These are phyloP conservation scores for Leptographium flavum DNA, from an alignment of 2,329 filamentous ascomycete genomes.

Conservation along the genomic window DNA sequence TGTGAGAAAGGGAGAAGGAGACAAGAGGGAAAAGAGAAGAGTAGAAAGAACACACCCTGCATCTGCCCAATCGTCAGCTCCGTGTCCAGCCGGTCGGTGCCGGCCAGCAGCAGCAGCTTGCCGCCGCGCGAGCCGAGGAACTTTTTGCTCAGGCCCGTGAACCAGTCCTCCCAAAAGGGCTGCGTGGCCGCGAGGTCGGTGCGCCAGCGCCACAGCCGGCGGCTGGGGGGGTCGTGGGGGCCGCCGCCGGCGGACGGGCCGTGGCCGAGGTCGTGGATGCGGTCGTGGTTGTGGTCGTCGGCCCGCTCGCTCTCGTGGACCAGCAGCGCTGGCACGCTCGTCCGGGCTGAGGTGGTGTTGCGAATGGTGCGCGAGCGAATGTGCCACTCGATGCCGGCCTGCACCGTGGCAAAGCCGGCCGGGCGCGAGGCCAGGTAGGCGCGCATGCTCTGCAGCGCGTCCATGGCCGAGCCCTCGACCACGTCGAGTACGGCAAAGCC, in stretches of 20 bases:
- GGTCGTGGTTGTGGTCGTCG: no score
- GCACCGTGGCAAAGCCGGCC: conserved; percentile 58
- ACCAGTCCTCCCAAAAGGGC: conserved; percentile 92
- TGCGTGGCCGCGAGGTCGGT: conserved; percentile 75
- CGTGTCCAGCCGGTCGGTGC: conserved; percentile 80
- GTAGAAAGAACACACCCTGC: conserved; percentile 50
- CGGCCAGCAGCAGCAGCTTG: conserved; percentile 73
- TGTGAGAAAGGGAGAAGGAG: background rate
- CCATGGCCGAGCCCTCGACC: conserved; percentile 90
- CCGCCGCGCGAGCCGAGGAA: conserved; percentile 72
- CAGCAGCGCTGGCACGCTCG: conserved; percentile 73
- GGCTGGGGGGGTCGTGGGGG: background rate
- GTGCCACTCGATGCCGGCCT: conserved; percentile 87
- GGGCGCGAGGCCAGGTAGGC: conserved; percentile 77
- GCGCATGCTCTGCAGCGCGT: conserved; percentile 88
- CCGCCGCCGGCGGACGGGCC: no score
- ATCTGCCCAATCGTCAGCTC: conserved; percentile 93
- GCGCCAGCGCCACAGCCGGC: conserved; percentile 61
- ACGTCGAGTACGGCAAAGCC: conserved; percentile 89
- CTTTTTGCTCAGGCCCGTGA: conserved; percentile 72
- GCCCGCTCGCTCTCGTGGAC: conserved; percentile 24
- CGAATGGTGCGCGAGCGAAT: conserved; percentile 76
- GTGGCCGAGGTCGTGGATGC: no score
- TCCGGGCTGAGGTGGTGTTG: conserved; percentile 68
- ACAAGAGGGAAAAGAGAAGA: background rate